These are phyloP conservation scores for Malbranchea zuffiana DNA, from an alignment of 2,329 filamentous ascomycete genomes.

Conservation along the genomic window DNA sequence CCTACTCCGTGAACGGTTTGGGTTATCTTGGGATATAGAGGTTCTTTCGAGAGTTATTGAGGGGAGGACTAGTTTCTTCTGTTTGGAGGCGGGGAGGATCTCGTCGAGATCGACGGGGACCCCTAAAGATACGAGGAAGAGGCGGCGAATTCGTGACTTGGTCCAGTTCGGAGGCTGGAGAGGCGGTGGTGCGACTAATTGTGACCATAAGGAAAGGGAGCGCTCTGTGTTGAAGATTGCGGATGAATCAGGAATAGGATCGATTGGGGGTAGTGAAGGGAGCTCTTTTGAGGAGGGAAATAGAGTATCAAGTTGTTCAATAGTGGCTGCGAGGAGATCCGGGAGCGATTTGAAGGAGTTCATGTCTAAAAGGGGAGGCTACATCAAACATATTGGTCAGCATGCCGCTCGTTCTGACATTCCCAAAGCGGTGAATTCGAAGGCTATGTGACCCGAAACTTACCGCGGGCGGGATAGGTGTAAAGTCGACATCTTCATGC, in stretches of 20 bases:
- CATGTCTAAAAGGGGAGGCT: conserved; percentile 42
- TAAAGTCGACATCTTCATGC: conserved; percentile 16
- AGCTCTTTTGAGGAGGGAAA: conserved; percentile 34
- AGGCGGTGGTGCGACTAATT: conserved; percentile 86
- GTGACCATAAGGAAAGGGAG: conserved; percentile 86
- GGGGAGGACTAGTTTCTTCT: conserved; percentile 91
- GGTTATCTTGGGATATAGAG: conserved; percentile 38
- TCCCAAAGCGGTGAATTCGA: too few relatives aligned
- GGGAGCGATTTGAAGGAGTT: conserved; percentile 40
- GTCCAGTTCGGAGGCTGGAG: conserved; percentile 97
- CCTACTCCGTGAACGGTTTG: conserved; percentile 18
- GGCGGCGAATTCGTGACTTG: conserved; percentile 80
- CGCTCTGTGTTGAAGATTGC: conserved; percentile 72
- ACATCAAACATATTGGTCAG: conserved; percentile 3
- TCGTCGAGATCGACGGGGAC: conserved; percentile 96
- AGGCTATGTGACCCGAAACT: too few relatives aligned
- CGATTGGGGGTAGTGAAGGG: conserved; percentile 25
- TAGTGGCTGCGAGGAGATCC: conserved; percentile 31
- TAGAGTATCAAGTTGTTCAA: conserved; percentile 33
- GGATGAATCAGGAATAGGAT: conserved; percentile 34
- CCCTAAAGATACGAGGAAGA: conserved; percentile 90
- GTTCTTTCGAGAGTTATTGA: conserved; percentile 54
- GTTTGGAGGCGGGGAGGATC: conserved; percentile 90
- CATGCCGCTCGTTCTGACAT: too few relatives aligned
- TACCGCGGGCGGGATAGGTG: conserved; percentile 10